Evolutionary conservation across 2,329 filamentous ascomycete species (phyloP).

Genomic region (Aspergillus caelatus): DNA sequence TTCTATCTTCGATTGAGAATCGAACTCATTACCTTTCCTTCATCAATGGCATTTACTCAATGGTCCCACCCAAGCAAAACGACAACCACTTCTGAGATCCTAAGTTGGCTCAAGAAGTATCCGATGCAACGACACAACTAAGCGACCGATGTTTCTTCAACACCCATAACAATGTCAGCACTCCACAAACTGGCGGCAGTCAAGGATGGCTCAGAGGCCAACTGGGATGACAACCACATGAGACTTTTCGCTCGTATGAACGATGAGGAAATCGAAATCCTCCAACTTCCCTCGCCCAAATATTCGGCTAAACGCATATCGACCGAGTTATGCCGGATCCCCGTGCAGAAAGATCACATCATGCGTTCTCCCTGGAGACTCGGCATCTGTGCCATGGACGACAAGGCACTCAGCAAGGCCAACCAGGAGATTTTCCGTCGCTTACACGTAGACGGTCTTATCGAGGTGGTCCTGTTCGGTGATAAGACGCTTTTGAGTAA

Average conservation of each 20-base stretch:
- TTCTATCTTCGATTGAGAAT: background rate
- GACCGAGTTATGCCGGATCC: background rate
- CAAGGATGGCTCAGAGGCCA: background rate
- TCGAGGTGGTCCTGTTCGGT: slow-evolving; percentile 90
- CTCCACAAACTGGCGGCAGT: background rate
- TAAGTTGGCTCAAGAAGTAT: background rate
- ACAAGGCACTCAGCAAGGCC: slow-evolving; percentile 89
- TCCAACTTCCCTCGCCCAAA: background rate
- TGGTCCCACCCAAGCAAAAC: background rate
- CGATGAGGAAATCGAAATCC: background rate
- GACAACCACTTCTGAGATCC: background rate
- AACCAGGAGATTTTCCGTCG: slow-evolving; percentile 89
- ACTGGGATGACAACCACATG: background rate
- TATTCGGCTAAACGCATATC: background rate
- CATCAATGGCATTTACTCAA: background rate
- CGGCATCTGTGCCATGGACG: slow-evolving; percentile 86
- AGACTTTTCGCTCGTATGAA: background rate
- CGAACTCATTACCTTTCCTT: background rate
- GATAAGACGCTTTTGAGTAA: slow-evolving; percentile 95
- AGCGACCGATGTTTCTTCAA: background rate
- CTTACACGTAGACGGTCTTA: slow-evolving; percentile 72
- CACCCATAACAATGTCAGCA: background rate
- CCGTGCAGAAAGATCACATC: background rate
- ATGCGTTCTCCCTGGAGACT: slow-evolving; percentile 52
- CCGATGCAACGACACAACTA: background rate